Percentiles rank a stretch among this genome's conserved stretches.
Conservation (phyloP, 768 basidiomycete genomes). For the Sporobolomyces phaffii region DNA sequence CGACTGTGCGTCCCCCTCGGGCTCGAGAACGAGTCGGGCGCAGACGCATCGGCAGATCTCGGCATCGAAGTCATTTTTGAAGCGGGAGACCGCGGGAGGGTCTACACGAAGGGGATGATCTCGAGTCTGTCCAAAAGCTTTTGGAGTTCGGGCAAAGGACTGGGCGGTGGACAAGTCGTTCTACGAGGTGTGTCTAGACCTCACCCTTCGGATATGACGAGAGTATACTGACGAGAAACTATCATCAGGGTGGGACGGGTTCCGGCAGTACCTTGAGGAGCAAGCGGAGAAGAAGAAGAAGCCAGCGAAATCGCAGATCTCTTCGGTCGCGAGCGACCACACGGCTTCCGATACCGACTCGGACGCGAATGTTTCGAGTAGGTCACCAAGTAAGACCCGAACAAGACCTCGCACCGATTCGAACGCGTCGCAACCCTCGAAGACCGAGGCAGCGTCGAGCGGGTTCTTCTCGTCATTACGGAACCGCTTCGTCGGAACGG, state of each 20-base stretch:
- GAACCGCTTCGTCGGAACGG: constrained; percentile 23
- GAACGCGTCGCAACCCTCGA: neutral
- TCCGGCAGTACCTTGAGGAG: constrained; percentile 10
- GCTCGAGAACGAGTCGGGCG: constrained; percentile 23
- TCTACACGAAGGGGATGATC: constrained; percentile 28
- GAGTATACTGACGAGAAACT: neutral
- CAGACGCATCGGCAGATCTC: constrained; percentile 8
- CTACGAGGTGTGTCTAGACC: constrained; percentile 8
- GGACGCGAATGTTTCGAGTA: neutral
- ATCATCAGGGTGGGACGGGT: constrained; percentile 22
- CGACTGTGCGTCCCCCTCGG: constrained; percentile 31
- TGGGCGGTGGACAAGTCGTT: constrained; percentile 31
- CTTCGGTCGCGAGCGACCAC: neutral
- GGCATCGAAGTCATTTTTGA: constrained; percentile 41
- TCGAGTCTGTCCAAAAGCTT: constrained; percentile 17
- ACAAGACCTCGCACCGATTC: neutral
- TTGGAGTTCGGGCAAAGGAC: neutral
- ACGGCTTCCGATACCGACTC: constrained; percentile 13
- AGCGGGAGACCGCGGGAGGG: neutral
- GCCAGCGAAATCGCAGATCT: neutral
- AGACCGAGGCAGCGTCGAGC: constrained; percentile 5
- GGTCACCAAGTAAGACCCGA: neutral
- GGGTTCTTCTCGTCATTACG: constrained; percentile 29
- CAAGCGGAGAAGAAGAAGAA: constrained; percentile 31
- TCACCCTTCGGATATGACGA: neutral